phyloP scores from a whole-genome alignment of 345 rosid species.

The Citrus mangshanensis region DNA sequence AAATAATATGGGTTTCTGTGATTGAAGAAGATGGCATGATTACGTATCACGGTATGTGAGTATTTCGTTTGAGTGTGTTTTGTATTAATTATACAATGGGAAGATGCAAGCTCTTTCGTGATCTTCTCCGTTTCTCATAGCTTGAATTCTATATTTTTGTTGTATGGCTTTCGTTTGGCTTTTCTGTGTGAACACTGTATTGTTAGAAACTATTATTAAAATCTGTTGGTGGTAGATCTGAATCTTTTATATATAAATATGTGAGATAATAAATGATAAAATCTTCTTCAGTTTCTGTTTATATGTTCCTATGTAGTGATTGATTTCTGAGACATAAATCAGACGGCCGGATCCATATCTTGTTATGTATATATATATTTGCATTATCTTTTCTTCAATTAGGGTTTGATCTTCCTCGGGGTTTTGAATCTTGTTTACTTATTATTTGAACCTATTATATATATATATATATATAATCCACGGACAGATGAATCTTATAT shows the following conservation, averaged over 20 bases:
- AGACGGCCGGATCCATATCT: neutral
- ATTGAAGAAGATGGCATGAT: constrained; percentile 2
- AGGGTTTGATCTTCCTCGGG: constrained; percentile 19
- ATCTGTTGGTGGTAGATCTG: constrained; percentile 9
- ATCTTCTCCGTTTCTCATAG: neutral
- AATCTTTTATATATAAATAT: constrained; percentile 4
- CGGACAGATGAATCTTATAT: neutral
- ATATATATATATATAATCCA: neutral
- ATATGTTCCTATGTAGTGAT: constrained; percentile 3
- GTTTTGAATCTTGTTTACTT: neutral
- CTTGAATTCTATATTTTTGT: neutral
- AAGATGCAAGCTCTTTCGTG: neutral
- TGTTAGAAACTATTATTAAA: constrained; percentile 13
- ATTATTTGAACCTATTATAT: neutral
- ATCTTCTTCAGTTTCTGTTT: constrained; percentile 13
- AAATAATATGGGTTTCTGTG: neutral
- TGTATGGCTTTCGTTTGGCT: neutral
- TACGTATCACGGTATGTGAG: constrained; percentile 1
- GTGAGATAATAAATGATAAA: constrained; percentile 8
- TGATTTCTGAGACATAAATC: constrained; percentile 7
- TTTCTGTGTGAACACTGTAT: constrained; percentile 3
- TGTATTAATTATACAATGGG: neutral
- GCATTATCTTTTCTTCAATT: neutral
- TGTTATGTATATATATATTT: neutral
- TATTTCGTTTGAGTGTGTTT: neutral